Evolutionary conservation across 208 protist genomes (phyloP).

Genomic region (Herpetomonas muscarum): DNA sequence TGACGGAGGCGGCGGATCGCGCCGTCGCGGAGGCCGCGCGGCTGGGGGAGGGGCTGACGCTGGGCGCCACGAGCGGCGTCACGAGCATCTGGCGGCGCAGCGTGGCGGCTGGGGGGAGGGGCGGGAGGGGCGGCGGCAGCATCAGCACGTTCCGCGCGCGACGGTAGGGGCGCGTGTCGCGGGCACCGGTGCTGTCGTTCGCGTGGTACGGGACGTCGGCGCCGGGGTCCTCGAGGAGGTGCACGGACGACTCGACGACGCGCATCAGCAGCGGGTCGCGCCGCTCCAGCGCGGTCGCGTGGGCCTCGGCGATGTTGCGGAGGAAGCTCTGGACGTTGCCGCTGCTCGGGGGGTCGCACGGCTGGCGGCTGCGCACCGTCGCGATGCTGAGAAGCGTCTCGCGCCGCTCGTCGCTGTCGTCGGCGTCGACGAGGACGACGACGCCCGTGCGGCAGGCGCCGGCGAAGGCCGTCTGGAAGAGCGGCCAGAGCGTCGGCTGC

Average conservation of each 20-base stretch:
- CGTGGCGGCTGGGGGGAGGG: neutral
- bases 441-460: constrained; percentile 24
- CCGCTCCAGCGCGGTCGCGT: constrained; percentile 5
- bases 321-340: constrained; percentile 33
- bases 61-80: neutral
- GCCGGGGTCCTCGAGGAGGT: constrained; percentile 14
- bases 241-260: constrained; percentile 13
- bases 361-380: constrained; percentile 7
- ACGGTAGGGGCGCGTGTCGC: constrained; percentile 4
- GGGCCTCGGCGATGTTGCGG: constrained; percentile 3
- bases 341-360: constrained; percentile 20
- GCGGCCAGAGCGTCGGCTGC: constrained; percentile 14
- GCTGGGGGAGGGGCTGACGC: neutral
- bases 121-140: neutral
- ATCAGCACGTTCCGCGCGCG: constrained; percentile 7
- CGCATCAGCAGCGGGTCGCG: constrained; percentile 8
- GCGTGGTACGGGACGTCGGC: constrained; percentile 20
- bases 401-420: constrained; percentile 13
- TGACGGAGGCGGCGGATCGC: too few species aligned
- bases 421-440: constrained; percentile 14
- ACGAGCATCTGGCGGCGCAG: neutral
- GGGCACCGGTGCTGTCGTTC: constrained; percentile 4
- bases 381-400: constrained; percentile 12
- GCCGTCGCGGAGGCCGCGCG: too few species aligned
- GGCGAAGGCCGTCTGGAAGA: constrained; percentile 28